Percentiles rank a stretch among this genome's conserved stretches.
Conservation (phyloP, 305 asterid species). For the Fraxinus sp. region DNA sequence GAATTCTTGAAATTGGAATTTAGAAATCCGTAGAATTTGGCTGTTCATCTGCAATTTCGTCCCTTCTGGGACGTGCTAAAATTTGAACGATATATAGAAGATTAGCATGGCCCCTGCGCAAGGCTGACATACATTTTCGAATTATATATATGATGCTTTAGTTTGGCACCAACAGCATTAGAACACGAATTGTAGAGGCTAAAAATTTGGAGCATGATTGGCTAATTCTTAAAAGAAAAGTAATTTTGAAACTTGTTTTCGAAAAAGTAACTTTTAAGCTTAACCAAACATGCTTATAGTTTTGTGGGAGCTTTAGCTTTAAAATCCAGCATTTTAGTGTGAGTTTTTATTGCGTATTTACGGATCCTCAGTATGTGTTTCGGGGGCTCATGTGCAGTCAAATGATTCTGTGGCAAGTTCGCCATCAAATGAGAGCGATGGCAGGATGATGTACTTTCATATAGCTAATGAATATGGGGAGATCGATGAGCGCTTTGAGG, state of each 20-base stretch:
- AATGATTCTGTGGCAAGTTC: slow-evolving; percentile 44
- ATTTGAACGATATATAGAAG: background rate
- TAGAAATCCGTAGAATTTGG: background rate
- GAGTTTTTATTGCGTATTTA: background rate
- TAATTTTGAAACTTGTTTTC: background rate
- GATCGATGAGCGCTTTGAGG: slow-evolving; percentile 66
- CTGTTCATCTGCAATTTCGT: background rate
- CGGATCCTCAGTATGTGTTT: background rate
- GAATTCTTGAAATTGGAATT: background rate
- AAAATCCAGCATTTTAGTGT: background rate
- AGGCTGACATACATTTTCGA: background rate
- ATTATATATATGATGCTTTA: background rate
- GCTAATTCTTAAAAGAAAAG: background rate
- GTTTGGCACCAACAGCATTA: background rate
- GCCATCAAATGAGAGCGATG: slow-evolving; percentile 60
- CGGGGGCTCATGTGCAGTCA: slow-evolving; percentile 48
- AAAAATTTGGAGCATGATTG: background rate
- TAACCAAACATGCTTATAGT: background rate
- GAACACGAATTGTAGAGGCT: background rate
- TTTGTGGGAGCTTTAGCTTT: background rate
- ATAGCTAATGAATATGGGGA: slow-evolving; percentile 66
- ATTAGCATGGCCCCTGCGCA: background rate
- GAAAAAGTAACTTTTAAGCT: background rate
- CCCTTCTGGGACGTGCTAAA: background rate
- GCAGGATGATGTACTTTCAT: slow-evolving; percentile 64